Evolutionary conservation across 305 asterid genomes (phyloP), one percentile per base, ranked within the genome.

Genomic region (Nicotiana rustica): DNA sequence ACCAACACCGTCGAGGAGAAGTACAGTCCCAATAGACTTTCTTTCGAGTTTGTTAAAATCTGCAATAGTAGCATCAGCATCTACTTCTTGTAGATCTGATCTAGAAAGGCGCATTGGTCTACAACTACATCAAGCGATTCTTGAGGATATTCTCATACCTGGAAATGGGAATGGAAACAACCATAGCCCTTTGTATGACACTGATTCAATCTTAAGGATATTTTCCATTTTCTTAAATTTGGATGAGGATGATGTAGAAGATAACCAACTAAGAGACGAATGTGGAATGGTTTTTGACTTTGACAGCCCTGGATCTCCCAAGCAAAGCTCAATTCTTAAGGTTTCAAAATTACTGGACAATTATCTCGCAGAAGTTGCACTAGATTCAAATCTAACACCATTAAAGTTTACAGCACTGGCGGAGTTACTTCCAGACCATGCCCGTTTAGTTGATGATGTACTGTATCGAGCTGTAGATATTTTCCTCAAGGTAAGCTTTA

Each of bases 231-330:
- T 95, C 92, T 80, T 95, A 90, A 93, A 95, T 64, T 87, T 92
- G 35, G 97, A 92, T 14, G 97, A 92, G 85, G 98, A 92, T 67
- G 97, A 93, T 15, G 96, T 90, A 0, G 93, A 89, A 6, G 97
- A 90, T 66, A 80, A 83, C 81, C 91, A 66, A 7, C 41, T 85
- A 84, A 88, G 90, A 82, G 97, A 92, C 59, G 98, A 92, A 83
- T 82, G 85, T 25, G 96, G 88, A 85, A 95, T 89, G 97, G 90
- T 87, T 41, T 95, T 88, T 4, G 93, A 91, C 78, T 93, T 93
- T n/a, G 97, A 93, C 81, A 93, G 92, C 89, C 98, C 98, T 2
- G 94, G 92, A 65, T 95, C 99, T 6, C 98, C 98, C 1, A 95
- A 95, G 31, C 99, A 93, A 71, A 95, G 96, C 89, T 91, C 99